Evolutionary conservation across 148 eudicot species (phyloP), one percentile per base, ranked within the genome.

Genomic region (Chenopodium formosanum): DNA sequence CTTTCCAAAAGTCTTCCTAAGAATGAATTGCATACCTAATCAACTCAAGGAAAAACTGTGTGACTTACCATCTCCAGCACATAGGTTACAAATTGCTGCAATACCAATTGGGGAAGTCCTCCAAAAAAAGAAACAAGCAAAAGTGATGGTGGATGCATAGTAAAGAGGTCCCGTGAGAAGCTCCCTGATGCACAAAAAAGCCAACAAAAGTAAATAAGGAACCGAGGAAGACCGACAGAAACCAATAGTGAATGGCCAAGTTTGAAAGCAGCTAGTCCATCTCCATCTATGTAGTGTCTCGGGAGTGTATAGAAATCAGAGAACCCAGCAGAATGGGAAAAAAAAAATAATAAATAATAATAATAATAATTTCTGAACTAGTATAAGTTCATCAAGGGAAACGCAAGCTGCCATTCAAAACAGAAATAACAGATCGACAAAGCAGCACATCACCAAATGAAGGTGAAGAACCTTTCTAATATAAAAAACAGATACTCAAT

Each of bases 31-130:
- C 27, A 62, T 62, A 56, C 22, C 17, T 4, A 40, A 70, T 29
- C 34, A 8, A 70, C 4, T 70, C 9, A 29, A 70, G 1, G 19
- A 70, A 25, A 11, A 11, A 19, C 2, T 66, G 66, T 32, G 60
- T 32, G 27, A 29, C 86, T 63, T 90, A 95, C 97, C 98, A 82
- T 95, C 98, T 89, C 98, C 98, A 88, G 97, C 98, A 78, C 97
- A 95, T 50, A 95, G 86, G 86, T 92, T 93, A 87, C 94, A 93
- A 46, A 95, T 80, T 46, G 87, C 89, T 62, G 94, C 94, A 84
- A 93, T 76, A 60, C 90, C 96, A 17, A 89, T 86, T 1, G 97
- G 97, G 78, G 98, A 95, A 69, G 91, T 88, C 86, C 96, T 91
- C 97, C 97, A 93, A 86, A 86, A 95, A 11, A 87, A 77, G 68